Base-by-base conservation (phyloP, 2,329 filamentous ascomycete species). In the Hypoxylon sp. region DNA sequence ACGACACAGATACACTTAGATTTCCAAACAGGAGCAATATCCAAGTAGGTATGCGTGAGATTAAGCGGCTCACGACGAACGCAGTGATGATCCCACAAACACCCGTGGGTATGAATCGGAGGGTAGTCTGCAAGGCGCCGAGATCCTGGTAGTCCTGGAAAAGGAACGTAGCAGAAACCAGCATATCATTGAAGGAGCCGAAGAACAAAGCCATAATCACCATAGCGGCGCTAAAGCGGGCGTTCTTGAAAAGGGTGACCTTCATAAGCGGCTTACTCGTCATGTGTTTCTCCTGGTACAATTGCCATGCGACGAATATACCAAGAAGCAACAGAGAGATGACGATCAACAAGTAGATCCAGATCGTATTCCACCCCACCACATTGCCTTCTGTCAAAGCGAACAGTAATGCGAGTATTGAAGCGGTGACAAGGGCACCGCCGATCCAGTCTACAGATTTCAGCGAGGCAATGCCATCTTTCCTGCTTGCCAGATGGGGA, bases 381-480 rank as follows among this genome's bases (percentile, higher is more conserved):
- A 90, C 87, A 69, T 91, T 91, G 19, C 90, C 90, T 74, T 92
- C 86, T 0, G 90, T 91, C 28, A 93, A 80, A 0, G 89, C 87
- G 65, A 92, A 90, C 36, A 92, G 82, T 9, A 93, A 82, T 0
- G 87, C 84, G 7, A 92, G 78, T 2, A 91, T 82, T 0, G 87
- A 88, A 1, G 82, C 75, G 0, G 90, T 92, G 69, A 92, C 84
- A 43, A 91, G 80, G 0, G 83, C 81, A 0, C 87, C 90, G 3
- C 90, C 90, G 9, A 89, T 78, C 90, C 90, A 92, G 77, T 93
- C 90, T 1, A 92, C 83, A 0, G 84, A 81, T 21, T 81, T 80
- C 60, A 84, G 81, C 64, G 81, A 71, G 21, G 73, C 75, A 64
- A 69, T 63, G 9, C 69, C 75, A 30, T 74, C 74, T 43, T 76